These are phyloP conservation scores for Naganishia onofrii DNA, from an alignment of 768 basidiomycete species.

Conservation along the genomic window DNA sequence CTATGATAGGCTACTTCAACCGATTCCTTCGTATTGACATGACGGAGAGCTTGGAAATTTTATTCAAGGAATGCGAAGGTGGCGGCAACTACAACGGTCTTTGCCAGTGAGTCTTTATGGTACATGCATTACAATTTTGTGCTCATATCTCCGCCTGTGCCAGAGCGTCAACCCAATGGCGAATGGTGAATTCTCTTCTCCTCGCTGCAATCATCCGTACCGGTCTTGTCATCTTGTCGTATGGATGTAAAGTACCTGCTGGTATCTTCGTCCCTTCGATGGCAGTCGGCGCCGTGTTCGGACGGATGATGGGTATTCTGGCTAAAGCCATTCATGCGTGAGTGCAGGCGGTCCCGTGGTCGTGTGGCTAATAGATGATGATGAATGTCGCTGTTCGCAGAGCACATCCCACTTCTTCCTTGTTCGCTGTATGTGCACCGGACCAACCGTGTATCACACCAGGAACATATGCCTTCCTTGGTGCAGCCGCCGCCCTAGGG, in stretches of 20 bases:
- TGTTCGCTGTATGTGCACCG: slow-evolving; percentile 85
- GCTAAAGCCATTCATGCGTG: slow-evolving; percentile 88
- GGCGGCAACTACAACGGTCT: slow-evolving; percentile 85
- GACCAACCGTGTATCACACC: slow-evolving; percentile 96
- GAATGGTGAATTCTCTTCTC: slow-evolving; percentile 85
- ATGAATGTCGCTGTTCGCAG: slow-evolving; percentile 53
- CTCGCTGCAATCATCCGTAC: slow-evolving; percentile 86
- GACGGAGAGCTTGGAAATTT: slow-evolving; percentile 91
- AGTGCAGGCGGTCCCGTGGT: slow-evolving; percentile 33
- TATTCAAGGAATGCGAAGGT: slow-evolving; percentile 94
- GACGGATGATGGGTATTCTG: slow-evolving; percentile 92
- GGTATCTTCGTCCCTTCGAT: slow-evolving; percentile 99
- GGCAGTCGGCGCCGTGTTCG: slow-evolving; percentile 96
- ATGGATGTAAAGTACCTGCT: slow-evolving; percentile 93
- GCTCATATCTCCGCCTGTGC: not conserved
- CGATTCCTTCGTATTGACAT: slow-evolving; percentile 93
- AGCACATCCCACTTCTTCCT: slow-evolving; percentile 75
- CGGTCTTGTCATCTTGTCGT: slow-evolving; percentile 82
- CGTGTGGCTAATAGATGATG: not conserved
- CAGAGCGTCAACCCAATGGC: slow-evolving; percentile 88
- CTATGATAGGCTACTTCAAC: slow-evolving; percentile 89
- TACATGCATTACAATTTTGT: not conserved
- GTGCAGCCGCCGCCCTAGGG: slow-evolving; percentile 93
- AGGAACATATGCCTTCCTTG: slow-evolving; percentile 95
- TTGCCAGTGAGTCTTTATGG: slow-evolving; percentile 73